Evolutionary conservation across 176 grass and related monocot genomes (phyloP).

Genomic region (Eleusine coracana): DNA sequence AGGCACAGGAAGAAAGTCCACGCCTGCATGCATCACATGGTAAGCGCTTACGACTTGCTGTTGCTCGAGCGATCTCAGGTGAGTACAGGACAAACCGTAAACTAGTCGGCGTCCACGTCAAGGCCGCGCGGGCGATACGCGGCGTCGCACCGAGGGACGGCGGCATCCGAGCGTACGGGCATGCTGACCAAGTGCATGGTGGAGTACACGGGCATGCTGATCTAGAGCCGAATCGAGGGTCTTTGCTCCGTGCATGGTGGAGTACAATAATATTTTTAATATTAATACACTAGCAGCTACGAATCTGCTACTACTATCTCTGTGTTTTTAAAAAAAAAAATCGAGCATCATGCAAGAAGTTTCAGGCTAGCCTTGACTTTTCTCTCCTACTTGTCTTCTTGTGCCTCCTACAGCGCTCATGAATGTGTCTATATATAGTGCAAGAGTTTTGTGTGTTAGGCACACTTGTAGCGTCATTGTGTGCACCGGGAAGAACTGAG

Average conservation of each 20-base stretch:
- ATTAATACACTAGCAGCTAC: no score
- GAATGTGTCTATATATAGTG: background rate
- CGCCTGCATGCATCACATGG: background rate
- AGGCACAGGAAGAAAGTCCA: constrained; percentile 5
- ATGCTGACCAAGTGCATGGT: background rate
- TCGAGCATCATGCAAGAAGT: no score
- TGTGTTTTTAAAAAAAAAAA: no score
- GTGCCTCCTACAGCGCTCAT: background rate
- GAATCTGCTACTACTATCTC: no score
- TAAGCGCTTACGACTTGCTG: no score
- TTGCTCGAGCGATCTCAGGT: no score
- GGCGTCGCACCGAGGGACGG: constrained; percentile 15
- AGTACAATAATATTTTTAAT: no score
- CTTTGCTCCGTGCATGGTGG: no score
- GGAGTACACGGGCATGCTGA: background rate
- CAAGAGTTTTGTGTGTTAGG: background rate
- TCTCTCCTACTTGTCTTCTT: background rate
- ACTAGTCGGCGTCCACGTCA: background rate
- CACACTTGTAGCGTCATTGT: background rate
- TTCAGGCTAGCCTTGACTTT: background rate
- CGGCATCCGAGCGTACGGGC: background rate
- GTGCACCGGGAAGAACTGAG: background rate
- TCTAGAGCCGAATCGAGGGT: background rate
- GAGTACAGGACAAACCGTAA: background rate
- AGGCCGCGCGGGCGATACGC: constrained; percentile 11